Base-by-base conservation (phyloP, 768 basidiomycete species). In the Boletus speciosus region DNA sequence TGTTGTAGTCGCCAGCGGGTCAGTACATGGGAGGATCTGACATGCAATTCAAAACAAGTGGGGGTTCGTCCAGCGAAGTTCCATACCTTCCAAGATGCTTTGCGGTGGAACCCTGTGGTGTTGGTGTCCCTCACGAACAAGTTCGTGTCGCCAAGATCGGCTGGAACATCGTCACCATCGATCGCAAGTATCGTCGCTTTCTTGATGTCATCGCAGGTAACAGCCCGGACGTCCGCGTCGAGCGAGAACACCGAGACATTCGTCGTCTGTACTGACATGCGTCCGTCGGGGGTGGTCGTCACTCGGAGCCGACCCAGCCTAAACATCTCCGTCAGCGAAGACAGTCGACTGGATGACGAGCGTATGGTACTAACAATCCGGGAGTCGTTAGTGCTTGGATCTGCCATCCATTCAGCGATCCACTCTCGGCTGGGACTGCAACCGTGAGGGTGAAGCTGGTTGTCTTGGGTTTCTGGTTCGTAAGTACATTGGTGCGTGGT, bases 361-460 rank as follows among this genome's bases (percentile, higher is more conserved):
- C 3, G 12, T 23, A 36, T 25, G 6, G 3, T 36, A 61, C 80
- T 47, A 52, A 89, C 90, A 86, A 75, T 45, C 93, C 93, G 34
- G 88, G 87, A n/a, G 78, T 68, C 2, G 63, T 59, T 40, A 92
- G 66, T 32, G 76, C 74, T 34, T 81, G 72, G 40, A 95, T 81
- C 47, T 72, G 78, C 75, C 83, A 89, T 3, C 91, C 92, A 62
- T 84, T 76, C 51, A 92, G 66, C 2, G 86, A 74, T 1, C 89
- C 90, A 52, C 78, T 81, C 62, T 91, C 89, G 1, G 74, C 63
- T 1, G 93, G 90, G 32, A 78, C 75, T 1, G 84, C 78, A 6
- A 86, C 83, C 0, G 90, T 94, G 51, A 95, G 69, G 2, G 86
- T 90, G 66, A 91, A 93, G 12, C 19, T 11, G 10, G 19, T 19